Evolutionary conservation across 495 filamentous ascomycete genomes (phyloP), one percentile per base, ranked within the genome.

Genomic region (Coniosporium apollinis): DNA sequence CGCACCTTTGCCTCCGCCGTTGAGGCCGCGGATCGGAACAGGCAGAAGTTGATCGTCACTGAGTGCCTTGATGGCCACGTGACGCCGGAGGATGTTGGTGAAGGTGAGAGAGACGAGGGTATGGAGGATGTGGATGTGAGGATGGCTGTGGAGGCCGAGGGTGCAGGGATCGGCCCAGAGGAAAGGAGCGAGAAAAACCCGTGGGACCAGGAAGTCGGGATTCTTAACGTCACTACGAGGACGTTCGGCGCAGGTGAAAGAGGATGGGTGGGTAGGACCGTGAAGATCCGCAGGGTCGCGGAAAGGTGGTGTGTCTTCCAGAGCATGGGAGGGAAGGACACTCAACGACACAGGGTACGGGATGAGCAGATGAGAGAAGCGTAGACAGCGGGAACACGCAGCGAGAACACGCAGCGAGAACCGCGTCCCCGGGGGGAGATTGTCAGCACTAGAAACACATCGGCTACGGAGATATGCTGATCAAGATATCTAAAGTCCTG

Each of bases 301-400:
- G 65, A 64, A 22, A 68, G 79, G 32, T 94, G 84, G 84, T 89
- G 81, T 50, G 54, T 57, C 13, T 79, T 84, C 48, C 44, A 59
- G 31, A 48, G 10, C 28, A 19, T 34, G n/a, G 5, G 5, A 30
- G 5, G 5, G 28, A 30, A n/a, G n/a, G n/a, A n/a, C n/a, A n/a
- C n/a, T n/a, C n/a, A n/a, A n/a, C n/a, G n/a, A n/a, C n/a, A n/a
- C n/a, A n/a, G n/a, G n/a, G n/a, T n/a, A n/a, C n/a, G n/a, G n/a
- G n/a, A n/a, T n/a, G n/a, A n/a, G n/a, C n/a, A n/a, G n/a, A n/a
- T n/a, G n/a, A n/a, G n/a, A n/a, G n/a, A n/a, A n/a, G n/a, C n/a
- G n/a, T n/a, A n/a, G n/a, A n/a, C n/a, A n/a, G n/a, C n/a, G n/a
- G n/a, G n/a, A n/a, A n/a, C n/a, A n/a, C n/a, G n/a, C n/a, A n/a